Conservation (phyloP, 176 grass and related monocot genomes). For the Oryza officinalis region DNA sequence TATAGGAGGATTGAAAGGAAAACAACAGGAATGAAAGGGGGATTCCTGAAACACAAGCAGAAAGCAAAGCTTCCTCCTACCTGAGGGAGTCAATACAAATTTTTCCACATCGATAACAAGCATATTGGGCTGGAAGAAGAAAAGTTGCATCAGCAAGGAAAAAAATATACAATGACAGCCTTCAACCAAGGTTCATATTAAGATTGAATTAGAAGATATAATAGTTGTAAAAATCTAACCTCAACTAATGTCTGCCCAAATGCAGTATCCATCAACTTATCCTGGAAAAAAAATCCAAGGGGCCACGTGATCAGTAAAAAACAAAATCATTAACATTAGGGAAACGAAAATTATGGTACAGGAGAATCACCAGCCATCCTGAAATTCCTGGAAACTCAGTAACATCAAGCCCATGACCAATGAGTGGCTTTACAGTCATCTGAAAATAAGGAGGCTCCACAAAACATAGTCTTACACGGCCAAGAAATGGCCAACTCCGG, state of each 20-base stretch:
- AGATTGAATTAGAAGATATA: constrained; percentile 22
- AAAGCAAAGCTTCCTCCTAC: constrained; percentile 43
- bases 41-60: constrained; percentile 32
- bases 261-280: constrained; percentile 89
- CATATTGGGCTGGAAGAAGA: constrained; percentile 87
- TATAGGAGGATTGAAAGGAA: neutral
- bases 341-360: constrained; percentile 26
- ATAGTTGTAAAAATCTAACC: constrained; percentile 51
- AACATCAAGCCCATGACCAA: constrained; percentile 88
- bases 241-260: constrained; percentile 96
- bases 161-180: neutral
- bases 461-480: constrained; percentile 90
- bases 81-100: constrained; percentile 73
- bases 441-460: constrained; percentile 97
- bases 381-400: constrained; percentile 95
- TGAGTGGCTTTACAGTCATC: constrained; percentile 90
- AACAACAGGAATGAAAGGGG: neutral
- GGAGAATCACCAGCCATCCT: constrained; percentile 80
- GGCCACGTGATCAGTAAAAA: constrained; percentile 26
- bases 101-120: constrained; percentile 93
- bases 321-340: neutral
- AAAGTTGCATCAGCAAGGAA: constrained; percentile 19
- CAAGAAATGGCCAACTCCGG: constrained; percentile 82
- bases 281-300: constrained; percentile 59
- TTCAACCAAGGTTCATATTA: constrained; percentile 14